These are phyloP conservation scores for Penicillium sp. DNA, from an alignment of 2,329 filamentous ascomycete species.

Conservation along the genomic window DNA sequence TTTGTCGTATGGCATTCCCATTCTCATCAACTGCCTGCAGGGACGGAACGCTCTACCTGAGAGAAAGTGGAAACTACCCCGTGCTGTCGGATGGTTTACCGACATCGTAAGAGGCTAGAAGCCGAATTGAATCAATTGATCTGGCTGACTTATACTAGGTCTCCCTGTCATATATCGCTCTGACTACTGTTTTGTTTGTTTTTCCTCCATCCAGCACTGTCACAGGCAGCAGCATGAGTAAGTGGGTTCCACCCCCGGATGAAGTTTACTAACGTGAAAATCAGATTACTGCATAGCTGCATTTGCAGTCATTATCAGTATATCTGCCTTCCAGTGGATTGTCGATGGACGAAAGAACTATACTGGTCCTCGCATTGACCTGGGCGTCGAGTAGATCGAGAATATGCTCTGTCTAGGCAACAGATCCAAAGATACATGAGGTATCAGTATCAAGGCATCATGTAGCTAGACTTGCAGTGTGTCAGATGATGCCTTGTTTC, in stretches of 20 bases:
- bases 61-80: conserved; percentile 57
- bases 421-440: too few relatives aligned
- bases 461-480: too few relatives aligned
- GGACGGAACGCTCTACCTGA: conserved; percentile 65
- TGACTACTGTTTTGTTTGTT: conserved; percentile 72
- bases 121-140: background rate
- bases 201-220: conserved; percentile 69
- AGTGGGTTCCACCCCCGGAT: conserved; percentile 17
- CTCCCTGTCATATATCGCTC: conserved; percentile 59
- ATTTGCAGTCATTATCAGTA: conserved; percentile 58
- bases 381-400: conserved; percentile 12
- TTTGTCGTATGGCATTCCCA: conserved; percentile 71
- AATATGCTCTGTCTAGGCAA: background rate
- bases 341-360: conserved; percentile 62
- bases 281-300: conserved; percentile 48
- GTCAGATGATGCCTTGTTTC: too few relatives aligned
- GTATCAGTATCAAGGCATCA: too few relatives aligned
- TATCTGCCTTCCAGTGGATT: conserved; percentile 60
- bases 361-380: conserved; percentile 51
- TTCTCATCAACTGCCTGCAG: conserved; percentile 66
- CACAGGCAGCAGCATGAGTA: conserved; percentile 67
- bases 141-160: conserved; percentile 39
- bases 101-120: conserved; percentile 49
- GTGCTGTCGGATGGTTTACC: conserved; percentile 57
- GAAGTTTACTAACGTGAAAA: background rate